phyloP scores from a whole-genome alignment of 148 eudicot genomes.

The Heliosperma pusillum region DNA sequence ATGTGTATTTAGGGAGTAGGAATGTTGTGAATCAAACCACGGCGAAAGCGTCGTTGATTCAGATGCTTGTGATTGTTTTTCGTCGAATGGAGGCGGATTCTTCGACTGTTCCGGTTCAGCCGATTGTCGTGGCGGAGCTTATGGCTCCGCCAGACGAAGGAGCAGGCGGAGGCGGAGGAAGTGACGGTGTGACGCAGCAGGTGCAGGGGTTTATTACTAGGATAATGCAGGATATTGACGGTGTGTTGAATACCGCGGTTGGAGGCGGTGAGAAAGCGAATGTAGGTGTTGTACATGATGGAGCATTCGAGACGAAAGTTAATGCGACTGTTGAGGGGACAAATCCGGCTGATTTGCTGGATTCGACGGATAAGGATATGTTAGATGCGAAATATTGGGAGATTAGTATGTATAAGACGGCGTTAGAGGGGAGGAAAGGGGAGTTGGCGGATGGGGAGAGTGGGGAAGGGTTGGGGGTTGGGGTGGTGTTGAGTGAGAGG shows the following conservation, averaged over 20 bases:
- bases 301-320: slow-evolving; percentile 81
- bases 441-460: slow-evolving; percentile 79
- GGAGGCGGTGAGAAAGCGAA: slow-evolving; percentile 30
- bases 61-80: slow-evolving; percentile 95
- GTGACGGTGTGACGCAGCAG: slow-evolving; percentile 63
- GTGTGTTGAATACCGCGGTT: slow-evolving; percentile 52
- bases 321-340: slow-evolving; percentile 82
- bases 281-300: slow-evolving; percentile 51
- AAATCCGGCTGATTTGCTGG: slow-evolving; percentile 92
- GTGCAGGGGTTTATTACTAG: slow-evolving; percentile 94
- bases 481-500: slow-evolving; percentile 37
- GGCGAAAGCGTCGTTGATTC: slow-evolving; percentile 87
- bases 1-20: slow-evolving; percentile 73
- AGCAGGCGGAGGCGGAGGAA: slow-evolving; percentile 49
- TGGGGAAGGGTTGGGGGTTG: neutral
- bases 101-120: slow-evolving; percentile 78
- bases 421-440: slow-evolving; percentile 92
- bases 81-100: slow-evolving; percentile 98
- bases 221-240: slow-evolving; percentile 82
- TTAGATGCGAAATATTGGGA: slow-evolving; percentile 99
- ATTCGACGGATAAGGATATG: slow-evolving; percentile 98
- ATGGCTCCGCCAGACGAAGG: slow-evolving; percentile 80
- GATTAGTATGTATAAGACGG: slow-evolving; percentile 95
- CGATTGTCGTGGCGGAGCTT: slow-evolving; percentile 97
- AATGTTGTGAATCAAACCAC: slow-evolving; percentile 93